Evolutionary conservation across 2,329 filamentous ascomycete species (phyloP), one percentile per base, ranked within the genome.

Genomic region (Ophiostoma triangulosporum): DNA sequence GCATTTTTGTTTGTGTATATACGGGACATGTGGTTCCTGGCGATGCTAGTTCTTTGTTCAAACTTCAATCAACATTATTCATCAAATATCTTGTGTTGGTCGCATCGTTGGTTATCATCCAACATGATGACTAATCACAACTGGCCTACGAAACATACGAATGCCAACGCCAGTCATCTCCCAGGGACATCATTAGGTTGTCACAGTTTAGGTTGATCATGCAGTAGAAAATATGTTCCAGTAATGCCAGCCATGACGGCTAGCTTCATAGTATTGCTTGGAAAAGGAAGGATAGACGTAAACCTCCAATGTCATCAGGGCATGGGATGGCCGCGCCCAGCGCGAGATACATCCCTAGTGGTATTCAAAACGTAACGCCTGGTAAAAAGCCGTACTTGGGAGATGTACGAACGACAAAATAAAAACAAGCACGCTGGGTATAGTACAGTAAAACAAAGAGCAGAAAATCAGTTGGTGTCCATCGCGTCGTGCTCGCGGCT

Each of bases 401-500:
- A 31, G 11, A 31, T 31, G 29, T 31, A 50, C 14, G 31, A 36
- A 51, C 24, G 38, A 46, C 7, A 49, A 31, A 35, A 27, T 14
- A n/a, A 35, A 29, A 33, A 33, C 35, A 22, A 48, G n/a, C n/a
- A n/a, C n/a, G 6, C 17, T 43, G 12, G 36, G 35, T 40, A 53
- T 48, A 50, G 15, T 40, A 22, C 32, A 35, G 35, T 51, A 26
- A 40, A 43, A 33, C 22, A 48, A 17, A 36, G 27, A 36, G 4
- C 46, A 32, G 27, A 6, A 33, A 20, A 48, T 68, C 64, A 78
- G 50, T 69, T 74, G 56, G 73, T 78, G 57, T 76, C 68, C 74
- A 78, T 78, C 6, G 70, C 66, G 57, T 76, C 73, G 49, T 73
- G 70, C 9, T 70, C 71, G 54, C 73, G 73, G 43, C 72, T 67